Evolutionary conservation across 2,329 filamentous ascomycete genomes (phyloP).

Genomic region (Colletotrichum phormii): DNA sequence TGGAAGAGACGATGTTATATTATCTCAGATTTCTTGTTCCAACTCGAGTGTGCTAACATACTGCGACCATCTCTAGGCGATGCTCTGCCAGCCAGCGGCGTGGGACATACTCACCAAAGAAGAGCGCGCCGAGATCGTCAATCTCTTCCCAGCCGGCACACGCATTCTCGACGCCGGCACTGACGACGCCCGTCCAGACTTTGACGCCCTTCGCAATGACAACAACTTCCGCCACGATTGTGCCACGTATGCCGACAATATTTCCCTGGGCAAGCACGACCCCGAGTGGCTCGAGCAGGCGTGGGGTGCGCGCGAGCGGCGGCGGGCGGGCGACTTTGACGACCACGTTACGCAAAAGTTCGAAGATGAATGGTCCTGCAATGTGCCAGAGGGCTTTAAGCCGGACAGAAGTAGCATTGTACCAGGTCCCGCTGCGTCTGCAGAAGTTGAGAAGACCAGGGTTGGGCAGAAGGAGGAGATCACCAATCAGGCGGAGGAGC

Average conservation of each 20-base stretch:
- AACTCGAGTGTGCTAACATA: background rate
- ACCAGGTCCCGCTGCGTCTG: background rate
- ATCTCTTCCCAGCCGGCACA: conserved; percentile 50
- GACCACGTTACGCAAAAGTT: conserved; percentile 58
- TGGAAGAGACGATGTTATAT: background rate
- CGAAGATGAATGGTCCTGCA: conserved; percentile 59
- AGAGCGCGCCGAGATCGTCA: conserved; percentile 50
- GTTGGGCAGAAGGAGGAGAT: background rate
- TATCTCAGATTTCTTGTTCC: background rate
- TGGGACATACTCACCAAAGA: conserved; percentile 50
- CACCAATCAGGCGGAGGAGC: background rate
- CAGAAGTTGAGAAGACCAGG: conserved; percentile 26
- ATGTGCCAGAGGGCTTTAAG: conserved; percentile 50
- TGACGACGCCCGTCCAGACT: conserved; percentile 52
- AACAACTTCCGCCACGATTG: conserved; percentile 63
- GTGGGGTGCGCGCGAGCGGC: conserved; percentile 61
- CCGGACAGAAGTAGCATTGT: conserved; percentile 17
- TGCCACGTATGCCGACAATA: conserved; percentile 58
- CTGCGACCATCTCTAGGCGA: conserved; percentile 37
- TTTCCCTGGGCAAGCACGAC: conserved; percentile 62
- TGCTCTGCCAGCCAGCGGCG: conserved; percentile 51
- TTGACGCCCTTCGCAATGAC: conserved; percentile 57
- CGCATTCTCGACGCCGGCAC: conserved; percentile 51
- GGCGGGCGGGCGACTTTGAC: conserved; percentile 62
- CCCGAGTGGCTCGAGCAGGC: conserved; percentile 64